Evolutionary conservation across 805 yeast genomes (phyloP).

Genomic region (Metschnikowia vanudenii): DNA sequence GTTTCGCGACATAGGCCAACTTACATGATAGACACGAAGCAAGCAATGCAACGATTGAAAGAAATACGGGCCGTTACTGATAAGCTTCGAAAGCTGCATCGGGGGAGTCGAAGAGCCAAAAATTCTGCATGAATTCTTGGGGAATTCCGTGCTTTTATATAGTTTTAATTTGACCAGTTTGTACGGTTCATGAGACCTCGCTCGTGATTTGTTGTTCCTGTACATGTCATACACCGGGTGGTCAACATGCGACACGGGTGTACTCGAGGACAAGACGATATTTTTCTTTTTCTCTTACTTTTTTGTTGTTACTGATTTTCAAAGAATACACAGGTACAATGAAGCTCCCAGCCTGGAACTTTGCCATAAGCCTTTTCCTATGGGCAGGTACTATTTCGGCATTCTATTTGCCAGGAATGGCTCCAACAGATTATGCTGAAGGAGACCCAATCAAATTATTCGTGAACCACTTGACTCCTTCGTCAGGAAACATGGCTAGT

Average conservation of each 20-base stretch:
- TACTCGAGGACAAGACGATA: background rate
- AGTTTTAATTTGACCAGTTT: no score
- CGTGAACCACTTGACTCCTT: conserved; percentile 90
- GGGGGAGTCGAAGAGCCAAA: background rate
- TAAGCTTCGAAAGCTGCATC: conserved; percentile 7
- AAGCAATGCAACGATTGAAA: conserved; percentile 5
- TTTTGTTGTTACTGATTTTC: background rate
- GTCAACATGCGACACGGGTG: conserved; percentile 8
- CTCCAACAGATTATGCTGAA: conserved; percentile 81
- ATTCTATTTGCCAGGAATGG: conserved; percentile 93
- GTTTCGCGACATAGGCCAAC: conserved; percentile 12
- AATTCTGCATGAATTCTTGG: background rate
- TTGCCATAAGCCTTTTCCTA: conserved; percentile 16
- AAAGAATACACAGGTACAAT: conserved; percentile 4
- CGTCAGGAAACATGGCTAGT: conserved; percentile 41
- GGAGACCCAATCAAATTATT: conserved; percentile 73
- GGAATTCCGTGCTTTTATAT: no score
- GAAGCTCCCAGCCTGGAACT: conserved; percentile 19
- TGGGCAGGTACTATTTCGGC: conserved; percentile 37
- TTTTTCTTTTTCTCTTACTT: background rate
- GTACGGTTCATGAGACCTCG: no score
- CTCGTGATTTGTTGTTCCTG: conserved; percentile 1
- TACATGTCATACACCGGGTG: conserved; percentile 1
- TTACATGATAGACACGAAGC: conserved; percentile 15
- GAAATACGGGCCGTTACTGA: conserved; percentile 12